Evolutionary conservation across 441 rosid species (phyloP).

Genomic region (Gossypium davidsonii): DNA sequence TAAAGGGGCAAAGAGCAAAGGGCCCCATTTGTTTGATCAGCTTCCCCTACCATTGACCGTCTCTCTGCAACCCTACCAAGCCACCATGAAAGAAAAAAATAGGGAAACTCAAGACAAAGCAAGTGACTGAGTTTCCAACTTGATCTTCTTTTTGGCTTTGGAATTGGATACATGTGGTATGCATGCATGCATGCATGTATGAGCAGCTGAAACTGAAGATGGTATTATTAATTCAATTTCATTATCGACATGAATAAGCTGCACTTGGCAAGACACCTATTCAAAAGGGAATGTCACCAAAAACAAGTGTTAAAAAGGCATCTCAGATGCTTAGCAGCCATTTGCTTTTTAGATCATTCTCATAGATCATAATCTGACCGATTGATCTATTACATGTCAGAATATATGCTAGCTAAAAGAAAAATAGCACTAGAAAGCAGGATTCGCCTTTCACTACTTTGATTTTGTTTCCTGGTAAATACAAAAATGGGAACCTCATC

Average conservation of each 20-base stretch:
- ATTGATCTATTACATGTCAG: neutral
- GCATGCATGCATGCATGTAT: too few relatives aligned
- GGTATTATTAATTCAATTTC: neutral
- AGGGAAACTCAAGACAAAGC: conserved; percentile 25
- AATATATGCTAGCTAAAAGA: neutral
- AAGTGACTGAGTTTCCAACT: neutral
- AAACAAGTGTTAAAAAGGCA: neutral
- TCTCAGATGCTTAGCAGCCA: conserved; percentile 3
- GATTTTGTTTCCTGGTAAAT: conserved; percentile 9
- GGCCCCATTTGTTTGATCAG: conserved; percentile 9
- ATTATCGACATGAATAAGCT: neutral
- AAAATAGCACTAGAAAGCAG: neutral
- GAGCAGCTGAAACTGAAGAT: too few relatives aligned
- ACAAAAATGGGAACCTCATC: conserved; percentile 17
- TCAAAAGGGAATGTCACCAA: neutral
- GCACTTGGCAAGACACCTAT: neutral
- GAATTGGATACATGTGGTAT: too few relatives aligned
- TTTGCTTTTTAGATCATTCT: neutral
- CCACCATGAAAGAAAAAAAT: conserved; percentile 14
- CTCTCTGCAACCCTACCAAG: conserved; percentile 6
- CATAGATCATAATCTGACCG: neutral
- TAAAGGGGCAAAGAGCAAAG: neutral
- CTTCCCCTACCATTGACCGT: neutral
- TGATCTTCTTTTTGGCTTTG: neutral
- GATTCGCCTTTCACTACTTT: neutral